A percentile compares a stretch with the other conserved stretches of the same genome.
These are phyloP conservation scores for Dioscorea dumetorum DNA, from an alignment of 106 monocot species.

Conservation along the genomic window DNA sequence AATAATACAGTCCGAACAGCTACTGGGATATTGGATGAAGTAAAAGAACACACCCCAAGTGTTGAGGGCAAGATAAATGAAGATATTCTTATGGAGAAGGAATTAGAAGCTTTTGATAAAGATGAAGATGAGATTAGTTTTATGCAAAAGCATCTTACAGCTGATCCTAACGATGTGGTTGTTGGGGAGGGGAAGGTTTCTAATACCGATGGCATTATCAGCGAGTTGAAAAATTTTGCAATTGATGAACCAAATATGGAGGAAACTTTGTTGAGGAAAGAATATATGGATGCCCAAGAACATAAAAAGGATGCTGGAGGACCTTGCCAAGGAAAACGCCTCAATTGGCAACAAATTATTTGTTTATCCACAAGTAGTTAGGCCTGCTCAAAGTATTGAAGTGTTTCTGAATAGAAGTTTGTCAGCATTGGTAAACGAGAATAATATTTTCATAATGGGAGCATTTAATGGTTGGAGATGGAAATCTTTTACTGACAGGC, in stretches of 20 bases:
- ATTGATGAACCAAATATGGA: conserved; percentile 3
- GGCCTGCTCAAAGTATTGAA: conserved; percentile 39
- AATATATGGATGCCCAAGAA: conserved; percentile 36
- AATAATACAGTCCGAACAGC: not conserved
- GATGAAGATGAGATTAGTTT: not conserved
- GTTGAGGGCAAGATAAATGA: not conserved
- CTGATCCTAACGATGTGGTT: not conserved
- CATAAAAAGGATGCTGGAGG: conserved; percentile 37
- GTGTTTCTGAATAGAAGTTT: conserved; percentile 59
- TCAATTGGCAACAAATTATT: conserved; percentile 51
- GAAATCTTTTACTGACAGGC: conserved; percentile 62
- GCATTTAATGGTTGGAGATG: conserved; percentile 92
- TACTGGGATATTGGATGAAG: not conserved
- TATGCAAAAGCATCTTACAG: not conserved
- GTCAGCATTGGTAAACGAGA: conserved; percentile 49
- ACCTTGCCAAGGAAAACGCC: conserved; percentile 48
- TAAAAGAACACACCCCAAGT: not conserved
- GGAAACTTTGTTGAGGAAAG: conserved; percentile 8
- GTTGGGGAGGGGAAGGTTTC: not conserved
- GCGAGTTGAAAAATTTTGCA: not conserved
- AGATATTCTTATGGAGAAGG: not conserved
- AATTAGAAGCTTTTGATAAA: not conserved
- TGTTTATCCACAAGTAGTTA: conserved; percentile 52
- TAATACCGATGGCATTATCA: not conserved
- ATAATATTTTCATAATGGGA: conserved; percentile 65